phyloP scores from a whole-genome alignment of 192 early-diverging fungal genomes.

The Podila epigama region DNA sequence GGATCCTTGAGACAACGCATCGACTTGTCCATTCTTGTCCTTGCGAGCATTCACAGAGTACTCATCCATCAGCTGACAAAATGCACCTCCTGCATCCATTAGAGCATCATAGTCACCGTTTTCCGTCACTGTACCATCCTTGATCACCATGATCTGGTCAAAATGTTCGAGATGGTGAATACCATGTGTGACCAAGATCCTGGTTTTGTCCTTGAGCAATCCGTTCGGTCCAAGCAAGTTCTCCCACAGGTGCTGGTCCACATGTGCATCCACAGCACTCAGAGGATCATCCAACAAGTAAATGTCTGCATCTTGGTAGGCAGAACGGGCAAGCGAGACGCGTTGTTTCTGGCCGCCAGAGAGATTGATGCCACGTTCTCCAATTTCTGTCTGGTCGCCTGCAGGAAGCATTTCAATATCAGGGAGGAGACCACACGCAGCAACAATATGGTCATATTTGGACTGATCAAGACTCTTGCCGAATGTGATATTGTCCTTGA shows the following conservation, averaged over 20 bases:
- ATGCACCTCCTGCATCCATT: conserved; percentile 59
- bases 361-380: conserved; percentile 89
- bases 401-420: conserved; percentile 86
- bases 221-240: conserved; percentile 77
- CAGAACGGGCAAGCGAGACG: conserved; percentile 69
- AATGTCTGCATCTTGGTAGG: conserved; percentile 84
- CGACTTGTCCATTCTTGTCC: conserved; percentile 1
- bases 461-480: conserved; percentile 72
- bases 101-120: conserved; percentile 66
- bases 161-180: conserved; percentile 76
- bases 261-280: conserved; percentile 83
- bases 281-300: conserved; percentile 87
- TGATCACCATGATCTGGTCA: conserved; percentile 72
- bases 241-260: conserved; percentile 69
- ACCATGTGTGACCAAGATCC: conserved; percentile 85
- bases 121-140: conserved; percentile 71
- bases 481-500: conserved; percentile 92
- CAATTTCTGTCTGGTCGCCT: conserved; percentile 93
- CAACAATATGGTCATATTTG: conserved; percentile 73
- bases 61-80: conserved; percentile 59
- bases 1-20: background rate
- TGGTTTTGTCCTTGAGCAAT: conserved; percentile 73
- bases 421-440: conserved; percentile 77
- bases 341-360: conserved; percentile 92
- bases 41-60: conserved; percentile 54